Conservation (phyloP, 2,329 filamentous ascomycete genomes). For the Penicillium sp. region DNA sequence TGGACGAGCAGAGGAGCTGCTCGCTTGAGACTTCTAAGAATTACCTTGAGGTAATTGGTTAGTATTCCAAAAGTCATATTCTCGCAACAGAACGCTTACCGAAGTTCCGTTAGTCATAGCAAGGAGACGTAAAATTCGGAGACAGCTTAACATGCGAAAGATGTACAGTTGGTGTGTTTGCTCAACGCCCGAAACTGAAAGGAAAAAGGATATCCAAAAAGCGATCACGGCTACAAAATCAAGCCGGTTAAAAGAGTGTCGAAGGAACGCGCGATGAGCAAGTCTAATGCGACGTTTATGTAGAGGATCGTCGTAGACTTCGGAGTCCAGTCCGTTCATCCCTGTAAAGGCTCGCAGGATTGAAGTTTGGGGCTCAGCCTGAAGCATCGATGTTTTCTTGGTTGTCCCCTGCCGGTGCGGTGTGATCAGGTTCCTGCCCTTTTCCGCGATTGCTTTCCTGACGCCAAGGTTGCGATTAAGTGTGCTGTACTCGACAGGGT, state of each 20-base stretch:
- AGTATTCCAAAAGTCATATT: neutral
- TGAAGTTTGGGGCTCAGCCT: slow-evolving; percentile 45
- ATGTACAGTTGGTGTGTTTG: slow-evolving; percentile 71
- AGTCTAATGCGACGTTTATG: slow-evolving; percentile 80
- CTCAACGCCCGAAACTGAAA: slow-evolving; percentile 70
- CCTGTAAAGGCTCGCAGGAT: slow-evolving; percentile 75
- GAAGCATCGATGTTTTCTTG: slow-evolving; percentile 49
- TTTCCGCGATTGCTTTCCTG: slow-evolving; percentile 69
- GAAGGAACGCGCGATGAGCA: slow-evolving; percentile 84
- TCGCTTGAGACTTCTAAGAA: slow-evolving; percentile 91
- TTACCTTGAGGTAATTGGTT: slow-evolving; percentile 60
- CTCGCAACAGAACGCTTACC: slow-evolving; percentile 51
- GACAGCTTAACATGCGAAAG: slow-evolving; percentile 93
- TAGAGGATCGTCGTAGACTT: slow-evolving; percentile 61
- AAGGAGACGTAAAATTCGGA: slow-evolving; percentile 87
- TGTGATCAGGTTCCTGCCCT: slow-evolving; percentile 76
- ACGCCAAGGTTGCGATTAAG: slow-evolving; percentile 76
- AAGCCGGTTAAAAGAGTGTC: slow-evolving; percentile 92
- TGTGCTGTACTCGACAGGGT: slow-evolving; percentile 87
- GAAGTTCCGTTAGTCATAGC: slow-evolving; percentile 91
- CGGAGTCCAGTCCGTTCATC: slow-evolving; percentile 61
- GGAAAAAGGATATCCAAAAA: slow-evolving; percentile 85
- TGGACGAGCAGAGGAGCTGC: slow-evolving; percentile 87
- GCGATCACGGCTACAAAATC: slow-evolving; percentile 94
- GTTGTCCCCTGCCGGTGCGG: slow-evolving; percentile 71